These are phyloP conservation scores for Quambalaria eucalypti DNA, from an alignment of 1,284 basidiomycete genomes.

Conservation along the genomic window DNA sequence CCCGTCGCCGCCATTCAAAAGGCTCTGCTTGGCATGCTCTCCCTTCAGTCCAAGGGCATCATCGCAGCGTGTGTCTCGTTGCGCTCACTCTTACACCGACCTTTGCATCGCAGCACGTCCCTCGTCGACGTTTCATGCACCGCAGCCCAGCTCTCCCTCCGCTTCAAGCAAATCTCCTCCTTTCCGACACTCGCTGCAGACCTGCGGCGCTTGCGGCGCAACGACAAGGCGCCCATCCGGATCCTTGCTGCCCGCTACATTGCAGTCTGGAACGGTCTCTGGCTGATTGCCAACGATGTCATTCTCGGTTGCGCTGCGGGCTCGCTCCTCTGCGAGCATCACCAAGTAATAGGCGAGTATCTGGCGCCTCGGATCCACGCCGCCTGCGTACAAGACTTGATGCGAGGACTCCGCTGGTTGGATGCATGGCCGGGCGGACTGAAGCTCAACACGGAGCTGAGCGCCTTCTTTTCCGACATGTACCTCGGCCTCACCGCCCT, in stretches of 20 bases:
- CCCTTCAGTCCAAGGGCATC: not conserved
- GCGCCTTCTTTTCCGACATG: conserved; percentile 66
- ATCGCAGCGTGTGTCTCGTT: too few relatives aligned
- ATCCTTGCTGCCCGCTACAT: conserved; percentile 45
- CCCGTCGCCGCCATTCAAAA: too few relatives aligned
- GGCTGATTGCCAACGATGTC: conserved; percentile 82
- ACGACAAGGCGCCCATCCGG: conserved; percentile 10
- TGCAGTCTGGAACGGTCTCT: conserved; percentile 77
- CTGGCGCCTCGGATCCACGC: not conserved
- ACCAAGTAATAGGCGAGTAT: not conserved
- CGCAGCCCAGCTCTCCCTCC: conserved; percentile 47
- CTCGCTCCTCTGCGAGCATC: conserved; percentile 16
- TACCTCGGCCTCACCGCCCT: conserved; percentile 58
- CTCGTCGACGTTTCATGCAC: conserved; percentile 16
- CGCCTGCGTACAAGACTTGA: not conserved
- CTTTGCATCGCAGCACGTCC: not conserved
- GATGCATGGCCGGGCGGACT: conserved; percentile 91
- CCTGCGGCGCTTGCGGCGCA: conserved; percentile 8
- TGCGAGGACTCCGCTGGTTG: conserved; percentile 63
- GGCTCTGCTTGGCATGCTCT: conserved; percentile 2
- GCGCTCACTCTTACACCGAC: conserved; percentile 5
- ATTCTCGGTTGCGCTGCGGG: conserved; percentile 68
- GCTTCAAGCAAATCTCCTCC: conserved; percentile 47
- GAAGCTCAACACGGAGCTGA: conserved; percentile 89
- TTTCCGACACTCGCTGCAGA: conserved; percentile 34